phyloP scores from a whole-genome alignment of 2,329 filamentous ascomycete species.

The Onygenales sp. region DNA sequence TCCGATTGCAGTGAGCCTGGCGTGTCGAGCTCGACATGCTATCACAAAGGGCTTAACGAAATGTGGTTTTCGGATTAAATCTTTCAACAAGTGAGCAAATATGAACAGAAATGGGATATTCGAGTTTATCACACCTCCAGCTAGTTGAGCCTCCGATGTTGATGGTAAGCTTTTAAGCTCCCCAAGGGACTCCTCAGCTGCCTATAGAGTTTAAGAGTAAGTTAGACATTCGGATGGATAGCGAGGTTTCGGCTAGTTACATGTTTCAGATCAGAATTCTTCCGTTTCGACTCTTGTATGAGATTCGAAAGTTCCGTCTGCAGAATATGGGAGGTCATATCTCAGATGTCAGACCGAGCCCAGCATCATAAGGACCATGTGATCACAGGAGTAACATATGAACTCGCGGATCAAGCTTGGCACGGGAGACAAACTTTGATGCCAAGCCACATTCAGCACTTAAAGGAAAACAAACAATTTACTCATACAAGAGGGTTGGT shows the following conservation, averaged over 20 bases:
- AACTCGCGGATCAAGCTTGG: not conserved
- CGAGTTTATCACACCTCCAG: conserved; percentile 47
- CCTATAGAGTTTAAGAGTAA: conserved; percentile 41
- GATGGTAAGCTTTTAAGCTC: conserved; percentile 70
- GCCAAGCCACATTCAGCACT: not conserved
- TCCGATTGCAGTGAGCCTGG: conserved; percentile 79
- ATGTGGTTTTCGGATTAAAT: conserved; percentile 68
- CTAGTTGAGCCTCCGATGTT: conserved; percentile 66
- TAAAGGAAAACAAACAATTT: not conserved
- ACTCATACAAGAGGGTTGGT: not conserved
- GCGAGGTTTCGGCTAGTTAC: conserved; percentile 18
- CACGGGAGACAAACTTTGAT: not conserved
- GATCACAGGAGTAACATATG: not conserved
- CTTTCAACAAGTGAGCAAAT: conserved; percentile 40
- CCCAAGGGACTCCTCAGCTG: conserved; percentile 85
- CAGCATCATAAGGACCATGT: not conserved
- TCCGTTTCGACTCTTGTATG: conserved; percentile 91
- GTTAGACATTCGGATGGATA: conserved; percentile 1
- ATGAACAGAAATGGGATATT: conserved; percentile 3
- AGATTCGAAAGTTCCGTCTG: conserved; percentile 80
- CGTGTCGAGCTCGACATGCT: conserved; percentile 81
- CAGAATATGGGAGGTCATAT: conserved; percentile 87
- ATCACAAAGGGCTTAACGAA: conserved; percentile 93
- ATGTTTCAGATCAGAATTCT: conserved; percentile 80
- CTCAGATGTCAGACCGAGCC: conserved; percentile 15